Base-by-base conservation (phyloP, 2,329 filamentous ascomycete genomes). In the Xenosphaeropsis pyriputrescens region DNA sequence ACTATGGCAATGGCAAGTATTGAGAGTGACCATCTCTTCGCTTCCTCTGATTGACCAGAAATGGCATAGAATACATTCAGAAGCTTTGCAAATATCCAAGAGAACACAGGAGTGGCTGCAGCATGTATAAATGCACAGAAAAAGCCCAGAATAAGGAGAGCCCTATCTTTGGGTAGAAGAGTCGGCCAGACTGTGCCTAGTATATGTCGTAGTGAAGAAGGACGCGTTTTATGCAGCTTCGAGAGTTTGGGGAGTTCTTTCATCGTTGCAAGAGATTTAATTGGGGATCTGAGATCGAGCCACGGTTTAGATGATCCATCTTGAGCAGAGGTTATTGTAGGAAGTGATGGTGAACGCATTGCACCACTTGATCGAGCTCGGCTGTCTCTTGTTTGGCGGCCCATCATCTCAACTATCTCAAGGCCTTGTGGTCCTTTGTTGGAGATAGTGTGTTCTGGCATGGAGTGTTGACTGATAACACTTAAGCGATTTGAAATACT, bases 61-160 rank as follows among this genome's bases (percentile, higher is more conserved):
- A 64, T 50, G 0, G 69, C 55, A 57, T 79, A 84, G 53, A 91
- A 85, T 0, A 77, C 77, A 2, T 64, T 60, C 0, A 93, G 67
- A 0, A 95, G 67, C 39, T 78, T 72, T 0, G 85, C 73, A 36
- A 94, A 77, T 7, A 81, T 64, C 52, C 71, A 85, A 0, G 85
- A 79, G 48, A 95, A 95, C 0, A 73, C 61, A 0, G 86, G 83
- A 0, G 79, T 82, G 18, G 72, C 67, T 3, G 67, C 71, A 3
- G 83, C 79, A 34, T 83, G 75, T 0, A 79, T 47, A 1, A 80
- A 48, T 19, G 79, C 75, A 33, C 70, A 65, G 0, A 70, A n/a
- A 8, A 85, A 57, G 2, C 77, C 84, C 2, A 70, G 38, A 0
- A 79, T 18, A 1, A 93, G 59, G 11, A 71, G 54, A 0, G 69